phyloP scores from a whole-genome alignment of 1,284 basidiomycete genomes.

The Sporisorium graminicola region DNA sequence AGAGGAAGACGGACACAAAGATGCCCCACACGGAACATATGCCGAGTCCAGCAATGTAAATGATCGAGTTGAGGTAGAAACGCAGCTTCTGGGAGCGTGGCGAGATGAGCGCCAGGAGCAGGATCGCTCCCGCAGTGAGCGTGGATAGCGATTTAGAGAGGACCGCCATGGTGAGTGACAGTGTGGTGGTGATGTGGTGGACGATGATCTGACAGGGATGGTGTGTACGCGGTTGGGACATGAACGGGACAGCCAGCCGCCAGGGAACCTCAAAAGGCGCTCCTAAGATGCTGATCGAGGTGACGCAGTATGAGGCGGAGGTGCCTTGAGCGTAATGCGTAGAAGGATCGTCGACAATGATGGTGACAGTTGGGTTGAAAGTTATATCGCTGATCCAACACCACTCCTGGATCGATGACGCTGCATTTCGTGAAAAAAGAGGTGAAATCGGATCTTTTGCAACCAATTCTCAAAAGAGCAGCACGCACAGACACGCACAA shows the following conservation, averaged over 20 bases:
- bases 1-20: slow-evolving; percentile 79
- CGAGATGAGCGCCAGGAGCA: slow-evolving; percentile 59
- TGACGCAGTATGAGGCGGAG: no score
- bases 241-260: background rate
- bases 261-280: no score
- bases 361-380: no score
- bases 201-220: background rate
- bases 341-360: no score
- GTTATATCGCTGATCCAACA: no score
- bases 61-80: slow-evolving; percentile 61
- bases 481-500: no score
- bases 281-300: no score
- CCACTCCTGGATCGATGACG: no score
- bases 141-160: slow-evolving; percentile 54
- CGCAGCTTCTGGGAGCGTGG: slow-evolving; percentile 57
- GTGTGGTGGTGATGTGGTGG: background rate
- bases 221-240: background rate
- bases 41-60: slow-evolving; percentile 82
- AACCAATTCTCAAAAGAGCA: no score
- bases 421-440: no score
- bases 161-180: slow-evolving; percentile 51
- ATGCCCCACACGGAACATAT: slow-evolving; percentile 83
- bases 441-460: no score
- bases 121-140: slow-evolving; percentile 44
- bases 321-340: no score